Percentiles rank a stretch among this genome's conserved stretches.
Conservation (phyloP, 441 rosid genomes). For the Cnidoscolus chayamansa region DNA sequence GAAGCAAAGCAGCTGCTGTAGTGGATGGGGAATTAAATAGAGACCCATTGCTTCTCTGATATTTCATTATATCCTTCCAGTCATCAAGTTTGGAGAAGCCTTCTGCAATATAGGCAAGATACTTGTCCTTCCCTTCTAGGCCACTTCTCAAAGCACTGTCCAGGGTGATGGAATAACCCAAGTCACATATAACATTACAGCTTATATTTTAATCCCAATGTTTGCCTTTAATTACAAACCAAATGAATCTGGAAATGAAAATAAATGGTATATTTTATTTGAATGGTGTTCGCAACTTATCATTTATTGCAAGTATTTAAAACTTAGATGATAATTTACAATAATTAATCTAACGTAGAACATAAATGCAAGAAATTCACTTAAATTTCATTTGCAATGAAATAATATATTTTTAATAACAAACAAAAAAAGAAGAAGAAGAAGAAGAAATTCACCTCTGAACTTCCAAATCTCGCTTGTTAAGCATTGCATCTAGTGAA, state of each 20-base stretch:
- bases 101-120: slow-evolving; percentile 59
- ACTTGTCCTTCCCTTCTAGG: slow-evolving; percentile 45
- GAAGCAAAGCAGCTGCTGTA: slow-evolving; percentile 65
- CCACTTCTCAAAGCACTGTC: not conserved
- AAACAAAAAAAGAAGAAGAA: too few relatives aligned
- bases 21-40: slow-evolving; percentile 78
- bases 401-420: too few relatives aligned
- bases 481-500: slow-evolving; percentile 44
- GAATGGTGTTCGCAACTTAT: too few relatives aligned
- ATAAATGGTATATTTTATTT: too few relatives aligned
- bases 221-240: too few relatives aligned
- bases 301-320: too few relatives aligned
- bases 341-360: not conserved
- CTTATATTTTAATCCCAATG: too few relatives aligned
- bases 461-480: slow-evolving; percentile 40
- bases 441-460: not conserved
- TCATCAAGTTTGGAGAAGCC: slow-evolving; percentile 47
- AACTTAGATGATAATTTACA: not conserved
- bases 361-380: not conserved
- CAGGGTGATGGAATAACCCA: slow-evolving; percentile 24
- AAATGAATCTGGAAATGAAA: too few relatives aligned
- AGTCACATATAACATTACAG: slow-evolving; percentile 9
- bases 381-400: too few relatives aligned
- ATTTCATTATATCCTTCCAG: slow-evolving; percentile 55
- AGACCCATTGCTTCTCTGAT: slow-evolving; percentile 66